A percentile compares a stretch with the other conserved stretches of the same genome.
Evolutionary conservation across 192 early-diverging fungal genomes (phyloP).

Genomic region (Piromyces finnis): DNA sequence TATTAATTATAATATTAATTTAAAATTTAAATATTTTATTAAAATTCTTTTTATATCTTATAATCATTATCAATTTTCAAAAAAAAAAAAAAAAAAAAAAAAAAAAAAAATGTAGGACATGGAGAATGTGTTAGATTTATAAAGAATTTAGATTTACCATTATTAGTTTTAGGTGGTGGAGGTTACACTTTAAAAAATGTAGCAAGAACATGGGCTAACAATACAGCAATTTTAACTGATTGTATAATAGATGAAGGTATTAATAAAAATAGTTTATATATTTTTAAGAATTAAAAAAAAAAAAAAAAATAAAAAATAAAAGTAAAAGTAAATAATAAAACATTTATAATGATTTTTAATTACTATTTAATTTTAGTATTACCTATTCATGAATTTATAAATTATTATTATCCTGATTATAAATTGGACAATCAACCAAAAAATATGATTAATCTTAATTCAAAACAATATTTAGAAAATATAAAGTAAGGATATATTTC

Average conservation of each 20-base stretch:
- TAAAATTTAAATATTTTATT: no score
- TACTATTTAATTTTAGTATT: not conserved
- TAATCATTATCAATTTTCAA: no score
- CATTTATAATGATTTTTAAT: no score
- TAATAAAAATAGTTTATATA: no score
- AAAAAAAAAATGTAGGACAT: constrained; percentile 33
- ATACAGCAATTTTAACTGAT: constrained; percentile 35
- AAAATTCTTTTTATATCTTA: no score
- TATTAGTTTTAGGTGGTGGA: constrained; percentile 86
- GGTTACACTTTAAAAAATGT: constrained; percentile 96
- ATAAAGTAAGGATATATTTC: not conserved
- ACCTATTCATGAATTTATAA: not conserved
- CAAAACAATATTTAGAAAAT: not conserved
- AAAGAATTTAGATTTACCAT: constrained; percentile 76
- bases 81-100: no score
- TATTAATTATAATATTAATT: no score
- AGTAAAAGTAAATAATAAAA: no score
- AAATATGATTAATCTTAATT: not conserved
- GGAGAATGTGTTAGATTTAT: constrained; percentile 86
- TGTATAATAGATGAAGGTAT: not conserved
- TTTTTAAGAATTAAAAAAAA: no score
- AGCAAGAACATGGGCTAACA: constrained; percentile 84
- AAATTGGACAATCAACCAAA: not conserved
- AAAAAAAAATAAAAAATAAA: no score
- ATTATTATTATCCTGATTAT: not conserved